Evolutionary conservation across 345 rosid species (phyloP).

Genomic region (Aquilaria malaccensis): DNA sequence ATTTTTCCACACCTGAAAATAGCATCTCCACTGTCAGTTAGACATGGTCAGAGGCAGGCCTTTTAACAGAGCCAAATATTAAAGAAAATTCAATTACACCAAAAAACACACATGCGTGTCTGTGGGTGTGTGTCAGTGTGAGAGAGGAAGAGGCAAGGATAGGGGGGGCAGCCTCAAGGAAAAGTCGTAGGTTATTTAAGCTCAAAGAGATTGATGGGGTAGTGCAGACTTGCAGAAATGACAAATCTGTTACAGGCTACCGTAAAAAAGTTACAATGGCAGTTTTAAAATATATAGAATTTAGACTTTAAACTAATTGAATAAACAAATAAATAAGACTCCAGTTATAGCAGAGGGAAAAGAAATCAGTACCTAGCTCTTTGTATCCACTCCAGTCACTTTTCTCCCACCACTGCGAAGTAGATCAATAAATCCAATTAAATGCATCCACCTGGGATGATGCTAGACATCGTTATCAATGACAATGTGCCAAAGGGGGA

Average conservation of each 20-base stretch:
- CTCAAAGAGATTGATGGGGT: too few species aligned
- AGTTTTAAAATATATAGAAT: neutral
- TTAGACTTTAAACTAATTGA: neutral
- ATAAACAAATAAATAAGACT: neutral
- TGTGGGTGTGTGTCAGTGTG: too few species aligned
- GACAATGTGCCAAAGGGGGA: slow-evolving; percentile 25
- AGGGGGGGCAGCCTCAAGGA: too few species aligned
- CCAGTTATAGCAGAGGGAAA: slow-evolving; percentile 10
- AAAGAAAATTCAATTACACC: too few species aligned
- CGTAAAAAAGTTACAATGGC: neutral
- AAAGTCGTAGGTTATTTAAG: too few species aligned
- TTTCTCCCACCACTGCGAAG: slow-evolving; percentile 99
- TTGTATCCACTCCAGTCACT: slow-evolving; percentile 99
- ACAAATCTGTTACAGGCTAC: neutral
- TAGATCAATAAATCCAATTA: slow-evolving; percentile 77
- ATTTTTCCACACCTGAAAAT: slow-evolving; percentile 86
- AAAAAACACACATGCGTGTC: too few species aligned
- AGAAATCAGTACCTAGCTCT: slow-evolving; percentile 71
- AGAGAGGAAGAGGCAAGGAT: too few species aligned
- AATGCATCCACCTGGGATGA: slow-evolving; percentile 62
- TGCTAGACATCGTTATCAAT: slow-evolving; percentile 33
- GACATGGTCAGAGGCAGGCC: neutral
- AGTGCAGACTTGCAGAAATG: too few species aligned
- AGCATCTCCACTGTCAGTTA: slow-evolving; percentile 14
- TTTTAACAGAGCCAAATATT: too few species aligned